Percentiles rank a stretch among this genome's conserved stretches.
Conservation (phyloP, 306 rosid genomes). For the Arachis stenosperma region DNA sequence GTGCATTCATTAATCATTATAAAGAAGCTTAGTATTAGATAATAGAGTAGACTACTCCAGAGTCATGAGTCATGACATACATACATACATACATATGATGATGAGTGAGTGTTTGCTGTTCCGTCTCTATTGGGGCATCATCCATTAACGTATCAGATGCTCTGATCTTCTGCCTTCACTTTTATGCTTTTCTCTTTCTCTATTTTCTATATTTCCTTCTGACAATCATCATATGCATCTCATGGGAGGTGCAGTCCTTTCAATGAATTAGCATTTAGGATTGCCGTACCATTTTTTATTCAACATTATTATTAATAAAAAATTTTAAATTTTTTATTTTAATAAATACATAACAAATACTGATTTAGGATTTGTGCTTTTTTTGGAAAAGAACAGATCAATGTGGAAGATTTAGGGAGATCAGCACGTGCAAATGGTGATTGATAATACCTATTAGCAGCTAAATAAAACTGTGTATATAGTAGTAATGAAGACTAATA, state of each 20-base stretch:
- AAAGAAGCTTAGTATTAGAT: too few relatives aligned
- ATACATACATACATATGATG: too few relatives aligned
- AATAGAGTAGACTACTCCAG: too few relatives aligned
- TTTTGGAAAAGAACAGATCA: constrained; percentile 13
- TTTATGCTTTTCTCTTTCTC: neutral
- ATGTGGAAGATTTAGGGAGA: constrained; percentile 12
- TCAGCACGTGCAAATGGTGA: neutral
- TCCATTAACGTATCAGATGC: constrained; percentile 32
- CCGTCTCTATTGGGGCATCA: constrained; percentile 32
- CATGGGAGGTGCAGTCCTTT: constrained; percentile 20
- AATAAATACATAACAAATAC: neutral
- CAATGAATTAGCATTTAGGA: neutral
- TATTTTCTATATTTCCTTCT: constrained; percentile 8
- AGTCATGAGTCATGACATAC: too few relatives aligned
- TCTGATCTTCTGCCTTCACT: constrained; percentile 1
- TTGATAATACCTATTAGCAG: neutral
- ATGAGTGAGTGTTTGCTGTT: constrained; percentile 21
- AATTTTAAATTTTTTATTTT: too few relatives aligned
- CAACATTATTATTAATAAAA: neutral
- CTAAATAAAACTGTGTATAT: neutral
- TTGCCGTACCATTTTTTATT: neutral
- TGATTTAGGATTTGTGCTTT: neutral
- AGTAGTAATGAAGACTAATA: neutral
- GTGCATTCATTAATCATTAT: too few relatives aligned
- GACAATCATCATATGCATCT: constrained; percentile 11